phyloP scores from a whole-genome alignment of 257 asterid species.

The Linderniella brevidens region DNA sequence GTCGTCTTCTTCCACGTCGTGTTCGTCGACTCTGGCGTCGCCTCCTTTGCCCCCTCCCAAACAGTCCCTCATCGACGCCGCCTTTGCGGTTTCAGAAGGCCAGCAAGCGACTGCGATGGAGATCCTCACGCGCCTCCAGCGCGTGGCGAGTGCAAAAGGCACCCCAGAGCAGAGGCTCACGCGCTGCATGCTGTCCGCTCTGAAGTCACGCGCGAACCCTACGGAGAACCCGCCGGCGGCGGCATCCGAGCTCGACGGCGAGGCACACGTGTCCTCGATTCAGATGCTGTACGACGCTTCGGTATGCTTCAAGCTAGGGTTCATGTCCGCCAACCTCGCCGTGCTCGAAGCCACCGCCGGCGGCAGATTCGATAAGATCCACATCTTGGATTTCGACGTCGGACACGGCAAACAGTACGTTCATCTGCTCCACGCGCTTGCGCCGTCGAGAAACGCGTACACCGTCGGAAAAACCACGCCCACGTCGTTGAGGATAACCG shows the following conservation, averaged over 20 bases:
- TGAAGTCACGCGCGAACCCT: constrained; percentile 31
- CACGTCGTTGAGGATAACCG: constrained; percentile 16
- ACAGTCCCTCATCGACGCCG: constrained; percentile 29
- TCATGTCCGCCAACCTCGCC: constrained; percentile 62
- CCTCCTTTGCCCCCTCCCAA: constrained; percentile 26
- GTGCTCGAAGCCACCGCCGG: constrained; percentile 29
- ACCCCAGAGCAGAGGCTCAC: constrained; percentile 37
- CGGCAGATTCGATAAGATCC: constrained; percentile 19
- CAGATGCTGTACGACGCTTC: constrained; percentile 37
- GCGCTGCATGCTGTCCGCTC: constrained; percentile 12
- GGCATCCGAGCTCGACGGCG: constrained; percentile 21
- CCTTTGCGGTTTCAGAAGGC: constrained; percentile 33
- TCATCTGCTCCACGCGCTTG: constrained; percentile 53
- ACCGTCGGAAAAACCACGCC: constrained; percentile 8
- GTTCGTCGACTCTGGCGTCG: constrained; percentile 37
- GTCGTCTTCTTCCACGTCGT: constrained; percentile 35
- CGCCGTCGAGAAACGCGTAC: constrained; percentile 19
- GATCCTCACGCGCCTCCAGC: constrained; percentile 56
- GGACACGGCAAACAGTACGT: constrained; percentile 48
- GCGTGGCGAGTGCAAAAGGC: constrained; percentile 26
- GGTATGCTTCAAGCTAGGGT: constrained; percentile 55
- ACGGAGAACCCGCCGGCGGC: constrained; percentile 11
- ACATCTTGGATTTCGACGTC: constrained; percentile 46
- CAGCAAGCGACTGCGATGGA: constrained; percentile 24
- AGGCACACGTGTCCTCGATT: constrained; percentile 22